Evolutionary conservation across 23 red algal genomes (phyloP).

Genomic region (Gracilaria gracilis): DNA sequence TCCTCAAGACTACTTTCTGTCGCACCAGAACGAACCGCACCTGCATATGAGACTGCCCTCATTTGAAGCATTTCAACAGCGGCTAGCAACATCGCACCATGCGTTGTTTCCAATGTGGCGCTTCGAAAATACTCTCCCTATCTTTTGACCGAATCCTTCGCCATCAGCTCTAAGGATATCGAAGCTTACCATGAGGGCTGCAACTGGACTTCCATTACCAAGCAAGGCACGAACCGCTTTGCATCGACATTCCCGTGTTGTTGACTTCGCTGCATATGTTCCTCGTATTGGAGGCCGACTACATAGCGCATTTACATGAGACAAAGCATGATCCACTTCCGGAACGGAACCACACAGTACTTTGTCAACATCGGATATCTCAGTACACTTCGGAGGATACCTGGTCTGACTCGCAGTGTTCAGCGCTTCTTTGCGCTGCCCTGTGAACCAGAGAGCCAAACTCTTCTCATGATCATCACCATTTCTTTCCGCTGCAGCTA

Average conservation of each 20-base stretch:
- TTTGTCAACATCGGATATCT: neutral
- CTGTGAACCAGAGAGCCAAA: slow-evolving; percentile 78
- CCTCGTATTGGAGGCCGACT: slow-evolving; percentile 59
- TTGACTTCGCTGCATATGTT: neutral
- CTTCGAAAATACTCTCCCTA: slow-evolving; percentile 17
- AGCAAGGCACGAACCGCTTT: slow-evolving; percentile 54
- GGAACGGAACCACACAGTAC: slow-evolving; percentile 34
- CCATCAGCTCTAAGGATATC: slow-evolving; percentile 15
- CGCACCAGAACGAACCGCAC: slow-evolving; percentile 56
- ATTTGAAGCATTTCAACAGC: slow-evolving; percentile 38
- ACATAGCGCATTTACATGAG: slow-evolving; percentile 52
- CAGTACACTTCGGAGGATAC: slow-evolving; percentile 7
- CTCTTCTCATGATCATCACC: slow-evolving; percentile 60
- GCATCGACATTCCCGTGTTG: slow-evolving; percentile 21
- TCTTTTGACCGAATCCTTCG: neutral
- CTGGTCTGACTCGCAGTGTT: slow-evolving; percentile 30
- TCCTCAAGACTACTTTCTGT: slow-evolving; percentile 35
- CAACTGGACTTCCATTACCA: slow-evolving; percentile 53
- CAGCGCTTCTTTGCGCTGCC: slow-evolving; percentile 51
- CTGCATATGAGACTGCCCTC: slow-evolving; percentile 28
- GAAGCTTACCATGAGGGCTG: slow-evolving; percentile 46
- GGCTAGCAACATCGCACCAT: slow-evolving; percentile 25
- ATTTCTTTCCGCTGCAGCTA: neutral
- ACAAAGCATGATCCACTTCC: slow-evolving; percentile 41
- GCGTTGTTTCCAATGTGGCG: slow-evolving; percentile 40